Evolutionary conservation across 2,329 filamentous ascomycete species (phyloP), one percentile per base, ranked within the genome.

Genomic region (Fusarium siculi): DNA sequence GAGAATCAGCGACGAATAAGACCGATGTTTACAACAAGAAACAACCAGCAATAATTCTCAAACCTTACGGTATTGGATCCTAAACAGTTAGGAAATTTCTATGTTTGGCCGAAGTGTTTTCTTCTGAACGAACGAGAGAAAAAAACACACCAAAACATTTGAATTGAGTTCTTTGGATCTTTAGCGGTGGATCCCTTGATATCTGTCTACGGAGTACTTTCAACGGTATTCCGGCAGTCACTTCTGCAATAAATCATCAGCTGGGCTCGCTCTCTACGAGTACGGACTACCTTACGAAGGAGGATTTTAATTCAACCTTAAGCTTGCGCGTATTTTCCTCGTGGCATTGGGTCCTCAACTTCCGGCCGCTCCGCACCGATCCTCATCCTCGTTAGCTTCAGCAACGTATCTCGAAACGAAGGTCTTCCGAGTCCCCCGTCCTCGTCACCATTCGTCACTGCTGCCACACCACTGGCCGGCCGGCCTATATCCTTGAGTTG

Each of bases 361-460:
- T 69, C 72, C 71, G 63, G 71, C 64, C 65, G 68, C 69, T 66
- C 61, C 62, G 66, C 71, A 74, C 68, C 57, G 63, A 56, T 76
- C 71, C 64, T 75, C 68, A 56, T 76, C 71, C 64, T 75, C 68
- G 55, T 63, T 76, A 76, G 73, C 71, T 76, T 56, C 55, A 76
- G 66, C 52, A 57, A 50, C 68, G 55, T 73, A 56, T 52, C 57
- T 67, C 62, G 57, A 74, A 73, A 54, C 57, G 59, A 74, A 59
- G 62, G 44, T 25, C 37, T 50, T 55, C 46, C 42, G 59, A 69
- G 49, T 56, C 43, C 63, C 55, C 55, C 40, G 58, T 68, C 66
- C 60, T 72, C 60, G 61, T 72, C 68, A 72, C 65, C 55, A 70
- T 70, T 70, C 76, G 65, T 77, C 74, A 77, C 75, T 72, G 65